These are phyloP conservation scores for Candida odintsovae DNA, from an alignment of 805 yeast species.

Conservation along the genomic window DNA sequence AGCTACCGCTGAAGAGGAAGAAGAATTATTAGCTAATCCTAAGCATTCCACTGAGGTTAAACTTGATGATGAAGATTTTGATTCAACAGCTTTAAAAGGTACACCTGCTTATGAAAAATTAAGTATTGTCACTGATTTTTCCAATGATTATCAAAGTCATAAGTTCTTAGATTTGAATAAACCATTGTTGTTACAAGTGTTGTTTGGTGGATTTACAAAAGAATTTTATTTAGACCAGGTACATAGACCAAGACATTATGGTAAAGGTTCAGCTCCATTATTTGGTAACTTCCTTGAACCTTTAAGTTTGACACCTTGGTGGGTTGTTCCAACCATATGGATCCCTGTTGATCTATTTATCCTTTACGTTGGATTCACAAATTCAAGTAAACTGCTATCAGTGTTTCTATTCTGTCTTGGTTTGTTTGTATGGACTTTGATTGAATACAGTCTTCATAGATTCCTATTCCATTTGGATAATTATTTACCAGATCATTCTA, in stretches of 20 bases:
- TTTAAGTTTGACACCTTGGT: constrained; percentile 88
- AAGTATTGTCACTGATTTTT: constrained; percentile 72
- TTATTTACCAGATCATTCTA: constrained; percentile 73
- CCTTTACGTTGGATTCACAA: constrained; percentile 51
- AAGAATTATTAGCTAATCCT: constrained; percentile 57
- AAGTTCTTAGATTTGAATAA: constrained; percentile 79
- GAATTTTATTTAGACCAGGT: constrained; percentile 94
- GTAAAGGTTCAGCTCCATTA: constrained; percentile 92
- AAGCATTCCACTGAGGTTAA: constrained; percentile 55
- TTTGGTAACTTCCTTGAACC: constrained; percentile 96
- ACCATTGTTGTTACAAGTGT: constrained; percentile 78
- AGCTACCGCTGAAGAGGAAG: constrained; percentile 76
- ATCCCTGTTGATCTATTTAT: constrained; percentile 69
- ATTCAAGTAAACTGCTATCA: constrained; percentile 39
- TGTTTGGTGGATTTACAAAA: constrained; percentile 69
- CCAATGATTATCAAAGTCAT: constrained; percentile 66
- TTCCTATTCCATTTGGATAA: constrained; percentile 90
- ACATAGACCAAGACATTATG: constrained; percentile 97
- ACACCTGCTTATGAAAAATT: constrained; percentile 71
- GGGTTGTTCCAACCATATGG: constrained; percentile 85
- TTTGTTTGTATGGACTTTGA: constrained; percentile 86
- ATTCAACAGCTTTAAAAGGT: constrained; percentile 52
- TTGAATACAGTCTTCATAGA: constrained; percentile 86
- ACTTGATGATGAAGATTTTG: constrained; percentile 37
- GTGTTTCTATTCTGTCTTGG: constrained; percentile 67